Conservation (phyloP, 495 filamentous ascomycete species). For the Aspergillus heteromorphus region DNA sequence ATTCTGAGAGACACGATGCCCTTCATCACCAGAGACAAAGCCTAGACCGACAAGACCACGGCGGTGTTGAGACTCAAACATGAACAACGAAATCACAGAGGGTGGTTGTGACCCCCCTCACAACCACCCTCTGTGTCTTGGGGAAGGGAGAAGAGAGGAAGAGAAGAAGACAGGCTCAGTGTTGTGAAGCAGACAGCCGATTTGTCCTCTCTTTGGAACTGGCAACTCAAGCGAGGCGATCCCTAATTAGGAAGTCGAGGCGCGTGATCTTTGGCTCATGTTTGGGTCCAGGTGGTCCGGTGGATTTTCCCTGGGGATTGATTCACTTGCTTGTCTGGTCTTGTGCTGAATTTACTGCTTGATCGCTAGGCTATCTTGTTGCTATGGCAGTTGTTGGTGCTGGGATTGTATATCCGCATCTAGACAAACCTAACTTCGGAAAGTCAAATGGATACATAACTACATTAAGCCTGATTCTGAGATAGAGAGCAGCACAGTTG, state of each 20-base stretch:
- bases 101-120: neutral
- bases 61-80: neutral
- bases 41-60: neutral
- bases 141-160: neutral
- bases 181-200: constrained; percentile 7
- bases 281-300: neutral
- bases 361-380: too few relatives aligned
- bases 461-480: too few relatives aligned
- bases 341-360: too few relatives aligned
- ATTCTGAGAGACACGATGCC: neutral
- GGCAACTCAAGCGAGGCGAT: constrained; percentile 13
- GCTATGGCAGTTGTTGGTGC: too few relatives aligned
- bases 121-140: neutral
- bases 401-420: too few relatives aligned
- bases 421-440: too few relatives aligned
- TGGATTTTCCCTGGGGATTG: neutral
- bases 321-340: neutral
- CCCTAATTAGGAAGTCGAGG: constrained; percentile 11
- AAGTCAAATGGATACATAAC: too few relatives aligned
- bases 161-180: neutral
- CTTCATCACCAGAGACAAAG: neutral
- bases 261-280: neutral
- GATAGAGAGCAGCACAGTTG: too few relatives aligned
- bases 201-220: constrained; percentile 1
- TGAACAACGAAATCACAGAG: neutral